phyloP scores from a whole-genome alignment of 768 basidiomycete genomes.

The Hypholoma sublateritium region DNA sequence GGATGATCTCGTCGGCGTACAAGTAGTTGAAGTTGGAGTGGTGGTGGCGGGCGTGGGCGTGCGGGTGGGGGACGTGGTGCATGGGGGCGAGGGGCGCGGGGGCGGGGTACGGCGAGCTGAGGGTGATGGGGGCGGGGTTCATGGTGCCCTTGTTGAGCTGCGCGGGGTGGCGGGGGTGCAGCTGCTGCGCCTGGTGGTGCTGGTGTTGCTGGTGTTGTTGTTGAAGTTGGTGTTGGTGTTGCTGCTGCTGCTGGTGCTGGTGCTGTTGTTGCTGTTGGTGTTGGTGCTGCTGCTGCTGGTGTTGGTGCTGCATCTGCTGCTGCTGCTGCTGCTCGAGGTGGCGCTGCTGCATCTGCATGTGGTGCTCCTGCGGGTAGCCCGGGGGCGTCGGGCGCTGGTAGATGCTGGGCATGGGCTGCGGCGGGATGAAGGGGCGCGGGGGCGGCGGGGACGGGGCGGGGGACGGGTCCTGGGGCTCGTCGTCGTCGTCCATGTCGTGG shows the following conservation, averaged over 20 bases:
- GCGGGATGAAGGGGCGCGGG: constrained; percentile 19
- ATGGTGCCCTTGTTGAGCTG: constrained; percentile 29
- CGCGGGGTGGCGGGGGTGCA: constrained; percentile 4
- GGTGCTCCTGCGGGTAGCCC: constrained; percentile 7
- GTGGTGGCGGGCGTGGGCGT: constrained; percentile 74
- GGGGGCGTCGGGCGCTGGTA: constrained; percentile 20
- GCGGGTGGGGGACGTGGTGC: constrained; percentile 82
- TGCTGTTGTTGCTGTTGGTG: constrained; percentile 16
- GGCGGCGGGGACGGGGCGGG: constrained; percentile 16
- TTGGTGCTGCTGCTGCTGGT: constrained; percentile 8
- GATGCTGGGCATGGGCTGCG: constrained; percentile 20
- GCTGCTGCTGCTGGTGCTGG: constrained; percentile 4
- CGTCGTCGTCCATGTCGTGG: constrained; percentile 42
- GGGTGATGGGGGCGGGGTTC: constrained; percentile 40
- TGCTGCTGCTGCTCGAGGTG: constrained; percentile 8
- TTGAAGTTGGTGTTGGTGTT: background rate
- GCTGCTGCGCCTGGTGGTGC: constrained; percentile 3
- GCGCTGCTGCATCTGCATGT: constrained; percentile 5
- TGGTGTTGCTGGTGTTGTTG: constrained; percentile 14
- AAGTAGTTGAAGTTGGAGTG: constrained; percentile 44
- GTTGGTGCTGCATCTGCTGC: constrained; percentile 3
- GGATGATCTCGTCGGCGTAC: constrained; percentile 47
- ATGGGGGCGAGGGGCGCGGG: constrained; percentile 56
- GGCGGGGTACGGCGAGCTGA: constrained; percentile 59
- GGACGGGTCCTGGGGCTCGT: constrained; percentile 12